Conservation (phyloP, 345 rosid species). For the Hypericum androsaemum region DNA sequence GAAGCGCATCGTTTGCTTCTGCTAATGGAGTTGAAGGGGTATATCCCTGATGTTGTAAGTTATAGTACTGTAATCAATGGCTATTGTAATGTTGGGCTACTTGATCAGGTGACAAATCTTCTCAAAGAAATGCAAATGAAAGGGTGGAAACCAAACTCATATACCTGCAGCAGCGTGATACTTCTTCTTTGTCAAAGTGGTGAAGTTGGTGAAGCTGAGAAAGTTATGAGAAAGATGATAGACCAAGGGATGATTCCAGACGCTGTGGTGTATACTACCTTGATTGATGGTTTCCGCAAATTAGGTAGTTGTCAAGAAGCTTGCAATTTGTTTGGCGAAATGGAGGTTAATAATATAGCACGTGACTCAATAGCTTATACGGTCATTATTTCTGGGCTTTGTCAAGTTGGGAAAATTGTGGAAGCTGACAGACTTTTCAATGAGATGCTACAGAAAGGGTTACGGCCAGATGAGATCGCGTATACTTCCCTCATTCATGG, state of each 20-base stretch:
- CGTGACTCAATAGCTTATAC: slow-evolving; percentile 76
- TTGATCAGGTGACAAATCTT: slow-evolving; percentile 42
- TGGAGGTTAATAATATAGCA: slow-evolving; percentile 31
- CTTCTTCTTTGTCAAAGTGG: slow-evolving; percentile 43
- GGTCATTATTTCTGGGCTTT: slow-evolving; percentile 61
- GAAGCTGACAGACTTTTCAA: slow-evolving; percentile 58
- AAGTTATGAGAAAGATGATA: slow-evolving; percentile 54
- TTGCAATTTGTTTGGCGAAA: slow-evolving; percentile 43
- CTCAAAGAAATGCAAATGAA: slow-evolving; percentile 54
- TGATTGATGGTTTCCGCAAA: slow-evolving; percentile 71
- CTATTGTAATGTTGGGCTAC: slow-evolving; percentile 49
- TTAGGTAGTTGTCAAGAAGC: slow-evolving; percentile 48
- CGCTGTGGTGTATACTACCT: slow-evolving; percentile 62
- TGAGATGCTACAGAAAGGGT: slow-evolving; percentile 49
- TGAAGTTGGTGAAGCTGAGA: slow-evolving; percentile 52
- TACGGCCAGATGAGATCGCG: slow-evolving; percentile 65
- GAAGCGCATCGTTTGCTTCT: slow-evolving; percentile 70
- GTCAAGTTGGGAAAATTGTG: slow-evolving; percentile 45
- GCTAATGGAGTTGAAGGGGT: slow-evolving; percentile 64
- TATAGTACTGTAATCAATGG: slow-evolving; percentile 75
- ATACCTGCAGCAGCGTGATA: slow-evolving; percentile 69
- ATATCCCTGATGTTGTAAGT: slow-evolving; percentile 71
- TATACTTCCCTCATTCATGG: slow-evolving; percentile 81
- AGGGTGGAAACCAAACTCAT: slow-evolving; percentile 56
- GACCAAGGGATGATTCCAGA: slow-evolving; percentile 46